Evolutionary conservation across 2,329 filamentous ascomycete genomes (phyloP).

Genomic region (Alternaria dauci): DNA sequence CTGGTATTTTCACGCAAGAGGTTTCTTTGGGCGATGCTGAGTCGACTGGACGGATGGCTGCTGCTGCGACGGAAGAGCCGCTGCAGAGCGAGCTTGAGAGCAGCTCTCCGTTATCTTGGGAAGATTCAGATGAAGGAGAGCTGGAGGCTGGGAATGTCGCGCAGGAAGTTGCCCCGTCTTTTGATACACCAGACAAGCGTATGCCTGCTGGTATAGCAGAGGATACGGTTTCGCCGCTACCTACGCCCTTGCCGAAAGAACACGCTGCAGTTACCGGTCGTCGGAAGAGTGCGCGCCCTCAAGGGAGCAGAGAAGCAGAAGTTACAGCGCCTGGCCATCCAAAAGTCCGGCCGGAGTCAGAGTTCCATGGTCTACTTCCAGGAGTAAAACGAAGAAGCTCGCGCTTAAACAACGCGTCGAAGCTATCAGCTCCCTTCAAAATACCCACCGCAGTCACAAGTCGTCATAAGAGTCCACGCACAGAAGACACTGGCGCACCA

Average conservation of each 20-base stretch:
- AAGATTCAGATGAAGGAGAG: constrained; percentile 1
- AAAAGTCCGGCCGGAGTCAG: not conserved
- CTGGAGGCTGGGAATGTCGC: not conserved
- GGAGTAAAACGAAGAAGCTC: not conserved
- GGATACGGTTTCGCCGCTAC: not conserved
- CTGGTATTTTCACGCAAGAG: not conserved
- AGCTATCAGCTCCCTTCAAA: not conserved
- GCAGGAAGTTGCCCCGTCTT: not conserved
- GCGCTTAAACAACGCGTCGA: not conserved
- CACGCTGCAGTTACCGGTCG: not conserved
- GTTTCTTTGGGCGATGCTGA: not conserved
- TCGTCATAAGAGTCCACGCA: not conserved
- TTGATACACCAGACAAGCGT: not conserved
- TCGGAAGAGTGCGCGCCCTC: not conserved
- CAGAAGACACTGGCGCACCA: not conserved
- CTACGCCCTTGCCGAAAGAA: not conserved
- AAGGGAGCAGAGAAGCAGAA: not conserved
- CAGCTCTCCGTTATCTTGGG: not conserved
- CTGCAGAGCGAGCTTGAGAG: not conserved
- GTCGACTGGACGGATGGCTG: not conserved
- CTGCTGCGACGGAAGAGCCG: not conserved
- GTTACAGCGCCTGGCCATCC: not conserved
- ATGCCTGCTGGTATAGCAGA: not conserved
- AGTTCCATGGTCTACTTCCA: not conserved
- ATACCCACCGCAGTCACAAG: not conserved